Evolutionary conservation across 78 protist species (phyloP).

Genomic region (Dictyostelium brefeldianum): DNA sequence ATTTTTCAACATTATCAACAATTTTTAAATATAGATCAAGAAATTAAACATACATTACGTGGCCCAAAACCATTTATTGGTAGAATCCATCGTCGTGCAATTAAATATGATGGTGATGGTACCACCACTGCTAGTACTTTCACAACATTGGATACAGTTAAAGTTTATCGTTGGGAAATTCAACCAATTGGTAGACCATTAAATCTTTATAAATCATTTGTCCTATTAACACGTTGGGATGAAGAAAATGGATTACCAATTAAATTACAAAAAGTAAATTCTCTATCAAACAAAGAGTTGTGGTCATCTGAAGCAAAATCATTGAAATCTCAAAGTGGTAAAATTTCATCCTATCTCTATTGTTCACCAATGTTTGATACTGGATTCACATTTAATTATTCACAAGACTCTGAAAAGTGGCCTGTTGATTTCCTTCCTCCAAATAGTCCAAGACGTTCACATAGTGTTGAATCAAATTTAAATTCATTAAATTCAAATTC

Average conservation of each 20-base stretch:
- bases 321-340: not conserved
- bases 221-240: constrained; percentile 64
- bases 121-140: not conserved
- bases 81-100: constrained; percentile 40
- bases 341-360: constrained; percentile 32
- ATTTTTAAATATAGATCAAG: constrained; percentile 24
- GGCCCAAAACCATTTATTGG: constrained; percentile 74
- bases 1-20: constrained; percentile 18
- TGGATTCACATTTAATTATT: not conserved
- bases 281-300: constrained; percentile 46
- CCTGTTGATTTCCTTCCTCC: constrained; percentile 54
- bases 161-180: constrained; percentile 57
- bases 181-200: constrained; percentile 68
- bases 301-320: constrained; percentile 29
- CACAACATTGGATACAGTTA: constrained; percentile 51
- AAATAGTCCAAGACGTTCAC: not conserved
- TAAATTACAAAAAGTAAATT: not conserved
- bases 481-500: too few relatives aligned
- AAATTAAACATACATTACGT: constrained; percentile 20
- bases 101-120: constrained; percentile 1
- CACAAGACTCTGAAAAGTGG: constrained; percentile 23
- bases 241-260: constrained; percentile 43
- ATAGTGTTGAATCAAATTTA: not conserved
- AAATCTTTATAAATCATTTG: constrained; percentile 27
- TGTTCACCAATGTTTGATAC: constrained; percentile 72